Conservation (phyloP, 164 flowering plant genomes). For the Dillenia suffruticosa region DNA sequence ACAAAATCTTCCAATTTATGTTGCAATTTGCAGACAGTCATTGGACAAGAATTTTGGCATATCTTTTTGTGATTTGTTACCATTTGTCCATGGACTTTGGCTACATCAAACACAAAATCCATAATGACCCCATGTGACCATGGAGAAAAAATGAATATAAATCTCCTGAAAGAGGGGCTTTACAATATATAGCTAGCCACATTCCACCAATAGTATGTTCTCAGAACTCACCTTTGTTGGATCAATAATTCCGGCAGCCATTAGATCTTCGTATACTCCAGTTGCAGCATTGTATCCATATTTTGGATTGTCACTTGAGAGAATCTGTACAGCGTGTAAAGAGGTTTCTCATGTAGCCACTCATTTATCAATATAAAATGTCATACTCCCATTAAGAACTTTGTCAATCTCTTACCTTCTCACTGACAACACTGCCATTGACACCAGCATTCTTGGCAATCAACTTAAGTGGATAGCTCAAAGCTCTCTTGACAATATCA, state of each 20-base stretch:
- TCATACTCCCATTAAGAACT: background rate
- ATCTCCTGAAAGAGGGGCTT: no score
- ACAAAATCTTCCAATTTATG: no score
- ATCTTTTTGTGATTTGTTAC: no score
- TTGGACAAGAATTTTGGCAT: no score
- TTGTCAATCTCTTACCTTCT: slow-evolving; percentile 59
- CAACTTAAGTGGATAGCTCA: slow-evolving; percentile 87
- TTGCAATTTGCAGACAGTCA: no score
- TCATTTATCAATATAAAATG: background rate
- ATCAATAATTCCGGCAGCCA: slow-evolving; percentile 95
- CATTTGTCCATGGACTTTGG: no score
- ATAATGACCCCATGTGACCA: no score
- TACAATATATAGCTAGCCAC: no score
- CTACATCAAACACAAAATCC: no score
- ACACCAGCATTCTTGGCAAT: slow-evolving; percentile 99
- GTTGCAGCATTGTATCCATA: slow-evolving; percentile 96
- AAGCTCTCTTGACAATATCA: slow-evolving; percentile 89
- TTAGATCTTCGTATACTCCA: slow-evolving; percentile 85
- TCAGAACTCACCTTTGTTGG: slow-evolving; percentile 74
- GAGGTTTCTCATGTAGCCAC: background rate
- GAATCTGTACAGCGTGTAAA: slow-evolving; percentile 46
- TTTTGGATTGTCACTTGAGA: slow-evolving; percentile 60
- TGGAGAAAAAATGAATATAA: no score
- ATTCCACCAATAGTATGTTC: background rate
- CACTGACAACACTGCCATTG: slow-evolving; percentile 96